These are phyloP conservation scores for Teratosphaeria gauchensis DNA, from an alignment of 2,329 filamentous ascomycete species.

Conservation along the genomic window DNA sequence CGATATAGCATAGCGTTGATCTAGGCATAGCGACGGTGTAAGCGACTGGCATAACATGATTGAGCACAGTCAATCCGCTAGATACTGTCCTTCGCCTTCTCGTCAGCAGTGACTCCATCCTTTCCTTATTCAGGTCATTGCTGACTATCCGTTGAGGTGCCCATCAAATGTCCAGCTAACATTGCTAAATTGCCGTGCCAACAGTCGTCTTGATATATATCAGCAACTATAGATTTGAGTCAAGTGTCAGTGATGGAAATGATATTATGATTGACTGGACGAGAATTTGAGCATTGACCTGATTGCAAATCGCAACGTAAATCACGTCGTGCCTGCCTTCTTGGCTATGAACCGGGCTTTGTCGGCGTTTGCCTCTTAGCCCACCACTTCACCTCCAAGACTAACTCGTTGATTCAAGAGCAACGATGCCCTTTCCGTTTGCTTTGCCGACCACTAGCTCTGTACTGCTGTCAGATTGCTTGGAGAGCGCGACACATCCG, in stretches of 20 bases:
- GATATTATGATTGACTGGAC: no score
- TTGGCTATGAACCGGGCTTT: background rate
- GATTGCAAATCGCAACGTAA: background rate
- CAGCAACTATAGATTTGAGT: no score
- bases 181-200: no score
- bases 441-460: constrained; percentile 80
- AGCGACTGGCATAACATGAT: background rate
- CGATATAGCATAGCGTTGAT: background rate
- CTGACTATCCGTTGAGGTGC: no score
- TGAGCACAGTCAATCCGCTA: background rate
- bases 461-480: constrained; percentile 68
- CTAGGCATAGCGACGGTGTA: background rate
- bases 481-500: constrained; percentile 74
- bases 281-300: no score
- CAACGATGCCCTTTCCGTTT: constrained; percentile 81
- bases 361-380: background rate
- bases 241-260: no score
- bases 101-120: no score
- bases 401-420: background rate
- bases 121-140: no score
- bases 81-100: no score
- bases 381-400: background rate
- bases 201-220: no score
- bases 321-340: background rate
- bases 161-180: no score